A percentile compares a stretch with the other conserved stretches of the same genome.
phyloP scores from a whole-genome alignment of 73 alveolate species.

The Halteria grandinella region DNA sequence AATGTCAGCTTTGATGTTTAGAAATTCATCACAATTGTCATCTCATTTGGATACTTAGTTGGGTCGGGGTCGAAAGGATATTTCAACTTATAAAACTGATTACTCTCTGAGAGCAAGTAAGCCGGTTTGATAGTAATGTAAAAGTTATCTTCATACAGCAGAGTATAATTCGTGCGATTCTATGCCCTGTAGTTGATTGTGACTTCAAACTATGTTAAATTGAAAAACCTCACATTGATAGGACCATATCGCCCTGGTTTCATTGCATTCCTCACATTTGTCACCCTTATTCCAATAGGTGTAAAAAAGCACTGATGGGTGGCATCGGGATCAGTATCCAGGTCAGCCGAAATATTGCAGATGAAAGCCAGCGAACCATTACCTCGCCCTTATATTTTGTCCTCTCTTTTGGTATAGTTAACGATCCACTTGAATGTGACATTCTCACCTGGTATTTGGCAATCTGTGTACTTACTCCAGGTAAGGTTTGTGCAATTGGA shows the following conservation, averaged over 20 bases:
- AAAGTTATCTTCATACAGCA: not conserved
- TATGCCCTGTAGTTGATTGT: not conserved
- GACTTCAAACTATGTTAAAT: not conserved
- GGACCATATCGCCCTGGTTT: conserved; percentile 7
- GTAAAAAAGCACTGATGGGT: no score
- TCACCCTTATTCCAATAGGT: no score
- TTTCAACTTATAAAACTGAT: not conserved
- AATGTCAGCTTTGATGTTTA: conserved; percentile 6
- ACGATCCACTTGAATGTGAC: not conserved
- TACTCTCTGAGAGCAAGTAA: no score
- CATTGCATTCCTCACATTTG: no score
- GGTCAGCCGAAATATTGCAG: conserved; percentile 1
- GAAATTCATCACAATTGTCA: conserved; percentile 10
- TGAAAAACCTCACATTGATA: not conserved
- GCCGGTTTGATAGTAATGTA: not conserved
- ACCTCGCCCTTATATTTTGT: not conserved
- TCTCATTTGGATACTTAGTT: not conserved
- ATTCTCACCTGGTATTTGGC: not conserved
- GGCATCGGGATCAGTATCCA: not conserved
- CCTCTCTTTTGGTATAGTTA: conserved; percentile 29
- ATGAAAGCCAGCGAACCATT: not conserved
- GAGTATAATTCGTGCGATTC: not conserved
- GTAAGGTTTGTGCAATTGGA: not conserved
- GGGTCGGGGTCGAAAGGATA: conserved; percentile 5
- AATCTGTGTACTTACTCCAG: not conserved